These are phyloP conservation scores for Candida smagusa DNA, from an alignment of 1,139 yeast genomes.

Conservation along the genomic window DNA sequence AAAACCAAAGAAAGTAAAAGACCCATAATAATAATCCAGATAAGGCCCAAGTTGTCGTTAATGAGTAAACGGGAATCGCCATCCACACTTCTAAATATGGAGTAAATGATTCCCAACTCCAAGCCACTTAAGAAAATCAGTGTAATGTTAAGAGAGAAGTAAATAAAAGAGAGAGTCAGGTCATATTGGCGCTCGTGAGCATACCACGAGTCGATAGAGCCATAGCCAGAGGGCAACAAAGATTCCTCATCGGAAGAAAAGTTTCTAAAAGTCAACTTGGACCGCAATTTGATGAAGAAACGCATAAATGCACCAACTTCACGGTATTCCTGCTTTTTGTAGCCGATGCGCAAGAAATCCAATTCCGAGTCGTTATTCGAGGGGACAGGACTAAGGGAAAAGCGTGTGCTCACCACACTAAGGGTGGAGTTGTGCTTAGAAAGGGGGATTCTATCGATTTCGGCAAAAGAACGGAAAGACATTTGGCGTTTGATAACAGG, in stretches of 20 bases:
- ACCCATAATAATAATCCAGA: slow-evolving; percentile 33
- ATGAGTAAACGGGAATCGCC: slow-evolving; percentile 23
- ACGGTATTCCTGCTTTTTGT: background rate
- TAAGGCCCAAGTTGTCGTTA: slow-evolving; percentile 31
- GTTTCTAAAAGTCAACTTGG: slow-evolving; percentile 15
- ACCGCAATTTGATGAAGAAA: slow-evolving; percentile 17
- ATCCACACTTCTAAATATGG: slow-evolving; percentile 25
- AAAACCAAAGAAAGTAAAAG: slow-evolving; percentile 31
- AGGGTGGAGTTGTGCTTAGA: slow-evolving; percentile 12
- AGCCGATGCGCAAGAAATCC: background rate
- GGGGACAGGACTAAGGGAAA: slow-evolving; percentile 13
- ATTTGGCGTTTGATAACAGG: slow-evolving; percentile 32
- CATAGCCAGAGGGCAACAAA: slow-evolving; percentile 2
- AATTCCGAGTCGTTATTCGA: slow-evolving; percentile 4
- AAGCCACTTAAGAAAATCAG: slow-evolving; percentile 42
- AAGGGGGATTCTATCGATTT: slow-evolving; percentile 7
- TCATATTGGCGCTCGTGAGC: slow-evolving; percentile 36
- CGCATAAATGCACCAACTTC: slow-evolving; percentile 15
- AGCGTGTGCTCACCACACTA: slow-evolving; percentile 13
- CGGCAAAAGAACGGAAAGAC: slow-evolving; percentile 26
- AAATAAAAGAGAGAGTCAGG: slow-evolving; percentile 33
- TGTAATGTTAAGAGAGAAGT: slow-evolving; percentile 34
- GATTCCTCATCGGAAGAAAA: slow-evolving; percentile 4
- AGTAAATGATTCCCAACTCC: slow-evolving; percentile 42
- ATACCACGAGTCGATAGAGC: slow-evolving; percentile 33